Percentiles rank a stretch among this genome's conserved stretches.
Evolutionary conservation across 768 basidiomycete genomes (phyloP).

Genomic region (Panaeolus cyanescens): DNA sequence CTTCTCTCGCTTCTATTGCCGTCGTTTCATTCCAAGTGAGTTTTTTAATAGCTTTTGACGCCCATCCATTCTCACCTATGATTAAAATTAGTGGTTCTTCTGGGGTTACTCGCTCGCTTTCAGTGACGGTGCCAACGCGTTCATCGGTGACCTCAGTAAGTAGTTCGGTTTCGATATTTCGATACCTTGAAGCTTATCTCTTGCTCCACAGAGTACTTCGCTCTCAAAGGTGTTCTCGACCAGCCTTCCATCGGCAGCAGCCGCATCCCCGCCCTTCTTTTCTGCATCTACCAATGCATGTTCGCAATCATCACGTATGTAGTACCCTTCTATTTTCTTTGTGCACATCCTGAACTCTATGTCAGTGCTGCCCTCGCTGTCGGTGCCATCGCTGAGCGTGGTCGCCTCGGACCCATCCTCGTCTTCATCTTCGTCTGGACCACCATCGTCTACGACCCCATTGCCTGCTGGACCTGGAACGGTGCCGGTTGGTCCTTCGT

Average conservation of each 20-base stretch:
- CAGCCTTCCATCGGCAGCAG: conserved; percentile 72
- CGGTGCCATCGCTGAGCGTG: conserved; percentile 91
- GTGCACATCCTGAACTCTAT: no score
- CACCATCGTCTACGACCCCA: conserved; percentile 88
- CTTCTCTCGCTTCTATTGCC: conserved; percentile 74
- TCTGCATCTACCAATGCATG: conserved; percentile 88
- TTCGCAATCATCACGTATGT: conserved; percentile 86
- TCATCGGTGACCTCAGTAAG: conserved; percentile 84
- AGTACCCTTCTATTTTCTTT: neutral
- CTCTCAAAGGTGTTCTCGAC: conserved; percentile 73
- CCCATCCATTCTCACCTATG: neutral
- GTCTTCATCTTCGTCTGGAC: conserved; percentile 92
- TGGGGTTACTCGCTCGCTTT: conserved; percentile 96
- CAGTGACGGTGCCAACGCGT: conserved; percentile 70
- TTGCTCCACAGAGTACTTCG: conserved; percentile 68
- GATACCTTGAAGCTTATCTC: neutral
- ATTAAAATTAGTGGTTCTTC: conserved; percentile 84
- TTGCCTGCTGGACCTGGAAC: conserved; percentile 98
- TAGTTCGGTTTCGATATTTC: conserved; percentile 12
- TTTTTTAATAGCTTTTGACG: neutral
- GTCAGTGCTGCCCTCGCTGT: conserved; percentile 81
- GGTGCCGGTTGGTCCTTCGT: conserved; percentile 71
- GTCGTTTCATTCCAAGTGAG: conserved; percentile 84
- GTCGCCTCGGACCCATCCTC: conserved; percentile 80
- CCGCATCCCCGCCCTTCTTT: conserved; percentile 73